Conservation (phyloP, 1,139 yeast species). For the Saccharomycopsis hybrid region DNA sequence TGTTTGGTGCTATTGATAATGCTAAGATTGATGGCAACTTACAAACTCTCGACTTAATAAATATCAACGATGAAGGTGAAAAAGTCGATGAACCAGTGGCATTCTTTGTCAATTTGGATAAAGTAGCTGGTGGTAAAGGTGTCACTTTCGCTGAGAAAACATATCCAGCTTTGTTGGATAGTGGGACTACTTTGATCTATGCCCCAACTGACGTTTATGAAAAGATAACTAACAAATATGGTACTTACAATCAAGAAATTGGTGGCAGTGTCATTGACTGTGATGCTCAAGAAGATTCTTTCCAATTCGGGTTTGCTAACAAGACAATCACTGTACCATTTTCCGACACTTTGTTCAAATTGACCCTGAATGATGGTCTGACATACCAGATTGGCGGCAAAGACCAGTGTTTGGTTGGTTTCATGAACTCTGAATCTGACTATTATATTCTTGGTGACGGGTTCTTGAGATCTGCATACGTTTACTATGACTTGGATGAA, state of each 20-base stretch:
- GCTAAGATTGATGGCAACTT: conserved; percentile 43
- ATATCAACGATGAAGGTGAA: conserved; percentile 30
- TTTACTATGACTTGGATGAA: conserved; percentile 69
- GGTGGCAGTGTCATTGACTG: conserved; percentile 34
- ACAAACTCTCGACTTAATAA: conserved; percentile 22
- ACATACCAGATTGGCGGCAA: conserved; percentile 8
- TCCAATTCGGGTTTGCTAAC: conserved; percentile 48
- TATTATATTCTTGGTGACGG: conserved; percentile 59
- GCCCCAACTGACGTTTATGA: conserved; percentile 41
- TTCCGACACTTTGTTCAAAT: conserved; percentile 30
- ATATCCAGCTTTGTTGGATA: conserved; percentile 49
- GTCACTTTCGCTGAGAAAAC: conserved; percentile 2
- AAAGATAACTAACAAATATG: conserved; percentile 33
- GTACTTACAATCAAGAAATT: conserved; percentile 30
- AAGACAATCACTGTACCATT: conserved; percentile 41
- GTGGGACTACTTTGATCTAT: conserved; percentile 60
- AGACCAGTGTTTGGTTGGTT: conserved; percentile 31
- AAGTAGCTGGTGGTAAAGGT: neutral
- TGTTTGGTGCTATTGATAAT: conserved; percentile 56
- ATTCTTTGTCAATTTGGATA: neutral
- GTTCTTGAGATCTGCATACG: conserved; percentile 66
- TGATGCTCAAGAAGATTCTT: conserved; percentile 25
- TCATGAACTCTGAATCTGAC: conserved; percentile 28
- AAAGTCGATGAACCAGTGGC: conserved; percentile 21
- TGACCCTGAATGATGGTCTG: conserved; percentile 29